Percentiles rank a stretch among this genome's conserved stretches.
These are phyloP conservation scores for Mycena epipterygia DNA, from an alignment of 768 basidiomycete species.

Conservation along the genomic window DNA sequence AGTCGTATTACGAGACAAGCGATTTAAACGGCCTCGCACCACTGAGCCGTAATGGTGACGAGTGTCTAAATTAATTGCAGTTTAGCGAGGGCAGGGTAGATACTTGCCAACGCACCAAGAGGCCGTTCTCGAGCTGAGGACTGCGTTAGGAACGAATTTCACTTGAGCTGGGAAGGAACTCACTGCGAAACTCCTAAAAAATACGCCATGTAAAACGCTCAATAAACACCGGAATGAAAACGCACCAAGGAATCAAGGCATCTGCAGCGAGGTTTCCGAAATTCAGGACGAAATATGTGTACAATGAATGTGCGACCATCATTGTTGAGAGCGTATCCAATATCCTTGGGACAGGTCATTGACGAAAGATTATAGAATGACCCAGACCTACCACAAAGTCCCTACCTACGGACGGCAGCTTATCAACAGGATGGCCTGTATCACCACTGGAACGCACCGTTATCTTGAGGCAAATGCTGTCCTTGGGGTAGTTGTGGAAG, in stretches of 20 bases:
- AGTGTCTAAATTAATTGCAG: not conserved
- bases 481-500: constrained; percentile 21
- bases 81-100: not conserved
- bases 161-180: not conserved
- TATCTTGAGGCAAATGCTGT: constrained; percentile 12
- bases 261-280: constrained; percentile 26
- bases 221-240: not conserved
- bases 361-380: not conserved
- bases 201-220: too few species aligned
- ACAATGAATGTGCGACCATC: constrained; percentile 26
- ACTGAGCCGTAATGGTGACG: constrained; percentile 24
- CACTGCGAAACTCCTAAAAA: constrained; percentile 29
- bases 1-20: not conserved
- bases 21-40: not conserved
- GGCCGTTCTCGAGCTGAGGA: constrained; percentile 25
- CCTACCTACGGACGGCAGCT: constrained; percentile 2
- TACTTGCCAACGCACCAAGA: constrained; percentile 1
- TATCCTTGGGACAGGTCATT: not conserved
- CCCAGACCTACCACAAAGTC: constrained; percentile 9
- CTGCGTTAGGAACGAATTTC: not conserved
- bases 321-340: constrained; percentile 26
- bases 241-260: constrained; percentile 22
- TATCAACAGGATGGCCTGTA: not conserved
- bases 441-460: constrained; percentile 3
- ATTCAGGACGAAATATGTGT: constrained; percentile 28